These are phyloP conservation scores for Aspergillus taichungensis DNA, from an alignment of 495 filamentous ascomycete species.

Conservation along the genomic window DNA sequence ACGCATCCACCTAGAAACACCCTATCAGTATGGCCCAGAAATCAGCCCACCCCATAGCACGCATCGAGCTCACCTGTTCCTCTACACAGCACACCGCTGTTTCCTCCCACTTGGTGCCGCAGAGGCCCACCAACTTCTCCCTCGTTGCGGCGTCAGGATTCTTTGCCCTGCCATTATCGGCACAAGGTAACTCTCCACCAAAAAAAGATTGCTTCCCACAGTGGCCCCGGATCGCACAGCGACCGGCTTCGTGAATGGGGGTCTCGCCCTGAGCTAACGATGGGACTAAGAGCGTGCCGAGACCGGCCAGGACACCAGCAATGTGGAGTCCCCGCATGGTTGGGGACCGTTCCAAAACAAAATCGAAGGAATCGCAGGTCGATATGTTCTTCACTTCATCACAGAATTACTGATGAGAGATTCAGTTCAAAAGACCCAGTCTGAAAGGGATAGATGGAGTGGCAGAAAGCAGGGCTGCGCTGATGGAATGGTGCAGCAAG, in stretches of 20 bases:
- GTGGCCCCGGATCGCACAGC: constrained; percentile 84
- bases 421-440: too few species aligned
- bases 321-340: constrained; percentile 30
- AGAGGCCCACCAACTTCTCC: constrained; percentile 72
- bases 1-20: constrained; percentile 53
- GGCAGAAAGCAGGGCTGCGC: too few species aligned
- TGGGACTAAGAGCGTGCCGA: constrained; percentile 23
- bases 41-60: too few species aligned
- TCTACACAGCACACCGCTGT: constrained; percentile 75
- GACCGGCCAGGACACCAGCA: constrained; percentile 18
- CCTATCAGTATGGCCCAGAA: neutral
- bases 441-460: too few species aligned
- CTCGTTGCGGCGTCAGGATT: constrained; percentile 60
- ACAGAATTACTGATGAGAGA: too few species aligned
- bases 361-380: neutral
- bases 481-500: too few species aligned
- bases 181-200: constrained; percentile 77
- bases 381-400: too few species aligned
- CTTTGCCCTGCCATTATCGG: constrained; percentile 81
- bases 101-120: constrained; percentile 74
- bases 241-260: constrained; percentile 71
- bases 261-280: constrained; percentile 37
- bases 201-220: constrained; percentile 88
- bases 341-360: neutral
- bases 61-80: constrained; percentile 54